Conservation (phyloP, 192 early-diverging fungal genomes). For the Coemansia sp. region DNA sequence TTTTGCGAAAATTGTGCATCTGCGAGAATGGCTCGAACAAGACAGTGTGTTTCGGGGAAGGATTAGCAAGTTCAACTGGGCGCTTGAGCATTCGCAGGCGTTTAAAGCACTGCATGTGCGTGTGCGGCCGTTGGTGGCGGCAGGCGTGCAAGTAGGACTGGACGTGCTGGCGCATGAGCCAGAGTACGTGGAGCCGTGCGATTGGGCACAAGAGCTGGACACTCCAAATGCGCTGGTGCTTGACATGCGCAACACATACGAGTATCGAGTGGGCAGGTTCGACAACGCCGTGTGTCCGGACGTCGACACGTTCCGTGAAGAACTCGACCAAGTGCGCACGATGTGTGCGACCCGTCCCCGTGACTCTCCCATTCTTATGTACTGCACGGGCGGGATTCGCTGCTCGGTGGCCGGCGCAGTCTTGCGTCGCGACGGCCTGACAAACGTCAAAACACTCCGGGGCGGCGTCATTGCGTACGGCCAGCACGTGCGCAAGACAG, state of each 20-base stretch:
- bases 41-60: slow-evolving; percentile 35
- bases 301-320: slow-evolving; percentile 71
- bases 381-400: slow-evolving; percentile 83
- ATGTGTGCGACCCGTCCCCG: slow-evolving; percentile 56
- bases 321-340: slow-evolving; percentile 63
- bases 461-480: slow-evolving; percentile 81
- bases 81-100: slow-evolving; percentile 60
- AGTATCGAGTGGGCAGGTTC: slow-evolving; percentile 71
- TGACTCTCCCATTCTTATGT: slow-evolving; percentile 74
- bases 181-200: slow-evolving; percentile 63
- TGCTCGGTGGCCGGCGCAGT: slow-evolving; percentile 80
- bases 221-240: slow-evolving; percentile 54
- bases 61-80: slow-evolving; percentile 60
- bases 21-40: slow-evolving; percentile 59
- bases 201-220: slow-evolving; percentile 63
- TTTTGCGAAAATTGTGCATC: slow-evolving; percentile 38
- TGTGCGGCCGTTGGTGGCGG: slow-evolving; percentile 62
- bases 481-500: slow-evolving; percentile 51
- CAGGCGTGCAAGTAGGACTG: slow-evolving; percentile 55
- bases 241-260: slow-evolving; percentile 82
- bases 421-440: slow-evolving; percentile 63
- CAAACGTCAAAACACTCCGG: slow-evolving; percentile 66
- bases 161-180: slow-evolving; percentile 65
- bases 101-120: slow-evolving; percentile 71
- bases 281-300: slow-evolving; percentile 67